A percentile compares a stretch with the other conserved stretches of the same genome.
phyloP scores from a whole-genome alignment of 495 filamentous ascomycete genomes.

The Parachaetomium inaequale region DNA sequence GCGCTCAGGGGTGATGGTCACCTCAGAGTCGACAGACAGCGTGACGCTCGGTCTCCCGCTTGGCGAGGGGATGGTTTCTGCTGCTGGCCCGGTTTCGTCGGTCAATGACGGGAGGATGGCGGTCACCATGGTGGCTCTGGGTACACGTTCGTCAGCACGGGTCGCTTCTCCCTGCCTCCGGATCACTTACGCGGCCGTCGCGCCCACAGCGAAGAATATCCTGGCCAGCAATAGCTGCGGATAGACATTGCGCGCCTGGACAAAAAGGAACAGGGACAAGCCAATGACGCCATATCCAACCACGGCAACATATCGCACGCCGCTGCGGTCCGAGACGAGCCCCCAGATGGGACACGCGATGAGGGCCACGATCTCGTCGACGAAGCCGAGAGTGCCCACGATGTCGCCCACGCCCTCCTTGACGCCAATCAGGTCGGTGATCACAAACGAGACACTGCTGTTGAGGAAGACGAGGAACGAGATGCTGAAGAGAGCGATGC shows the following conservation, averaged over 20 bases:
- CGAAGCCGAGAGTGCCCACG: conserved; percentile 92
- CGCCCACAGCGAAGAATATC: conserved; percentile 84
- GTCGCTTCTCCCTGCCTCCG: neutral
- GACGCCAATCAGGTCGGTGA: conserved; percentile 82
- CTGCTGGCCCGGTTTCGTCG: conserved; percentile 35
- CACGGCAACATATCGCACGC: conserved; percentile 76
- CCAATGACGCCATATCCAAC: conserved; percentile 78
- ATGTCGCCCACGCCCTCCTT: conserved; percentile 76
- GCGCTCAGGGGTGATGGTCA: conserved; percentile 59
- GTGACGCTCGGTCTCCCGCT: conserved; percentile 40
- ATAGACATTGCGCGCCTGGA: conserved; percentile 82
- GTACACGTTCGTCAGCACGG: neutral
- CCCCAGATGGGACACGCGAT: conserved; percentile 92
- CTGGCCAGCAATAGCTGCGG: conserved; percentile 83
- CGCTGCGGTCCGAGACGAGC: conserved; percentile 80
- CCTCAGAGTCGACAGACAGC: conserved; percentile 57
- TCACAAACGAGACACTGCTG: conserved; percentile 86
- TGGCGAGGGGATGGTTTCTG: conserved; percentile 20
- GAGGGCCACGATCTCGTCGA: conserved; percentile 87
- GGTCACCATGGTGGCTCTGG: conserved; percentile 89
- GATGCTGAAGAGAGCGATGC: conserved; percentile 91
- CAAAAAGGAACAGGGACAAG: conserved; percentile 70
- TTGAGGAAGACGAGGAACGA: conserved; percentile 98
- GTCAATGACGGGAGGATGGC: conserved; percentile 88
- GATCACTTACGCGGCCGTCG: conserved; percentile 66